These are phyloP conservation scores for Anastatica hierochuntica DNA, from an alignment of 345 rosid species.

Conservation along the genomic window DNA sequence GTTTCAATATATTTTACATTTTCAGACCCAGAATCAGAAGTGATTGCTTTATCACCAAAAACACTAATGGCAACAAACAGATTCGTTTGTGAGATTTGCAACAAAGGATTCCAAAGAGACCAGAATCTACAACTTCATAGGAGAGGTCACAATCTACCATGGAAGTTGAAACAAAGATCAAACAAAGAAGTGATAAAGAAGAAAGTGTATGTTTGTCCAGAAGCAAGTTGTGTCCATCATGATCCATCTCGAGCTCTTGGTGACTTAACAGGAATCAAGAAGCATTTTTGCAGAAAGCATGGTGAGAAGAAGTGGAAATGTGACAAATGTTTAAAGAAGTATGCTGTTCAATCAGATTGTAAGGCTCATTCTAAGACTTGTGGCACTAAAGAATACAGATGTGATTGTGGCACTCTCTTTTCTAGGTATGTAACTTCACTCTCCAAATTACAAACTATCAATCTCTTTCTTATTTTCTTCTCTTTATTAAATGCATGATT, in stretches of 20 bases:
- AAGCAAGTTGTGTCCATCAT: slow-evolving; percentile 74
- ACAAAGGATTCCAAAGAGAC: slow-evolving; percentile 83
- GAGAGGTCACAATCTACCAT: slow-evolving; percentile 84
- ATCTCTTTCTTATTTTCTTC: not conserved
- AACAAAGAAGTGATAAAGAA: slow-evolving; percentile 45
- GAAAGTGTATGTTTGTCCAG: slow-evolving; percentile 61
- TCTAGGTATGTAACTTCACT: too few species aligned
- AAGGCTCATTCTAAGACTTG: slow-evolving; percentile 94
- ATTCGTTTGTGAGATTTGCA: slow-evolving; percentile 66
- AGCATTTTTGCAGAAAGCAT: slow-evolving; percentile 85
- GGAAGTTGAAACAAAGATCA: slow-evolving; percentile 83
- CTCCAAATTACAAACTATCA: slow-evolving; percentile 44
- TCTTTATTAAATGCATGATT: not conserved
- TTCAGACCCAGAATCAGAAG: slow-evolving; percentile 83
- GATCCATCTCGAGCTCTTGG: slow-evolving; percentile 92
- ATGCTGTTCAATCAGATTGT: slow-evolving; percentile 97
- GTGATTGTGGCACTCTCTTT: slow-evolving; percentile 99
- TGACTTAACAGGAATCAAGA: slow-evolving; percentile 93
- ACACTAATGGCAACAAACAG: slow-evolving; percentile 72
- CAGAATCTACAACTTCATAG: slow-evolving; percentile 81
- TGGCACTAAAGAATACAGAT: slow-evolving; percentile 86
- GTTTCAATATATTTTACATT: not conserved
- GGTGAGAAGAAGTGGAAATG: slow-evolving; percentile 98
- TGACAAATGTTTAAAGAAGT: slow-evolving; percentile 79
- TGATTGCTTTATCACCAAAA: slow-evolving; percentile 74